Base-by-base conservation (phyloP, 1,139 yeast species). In the Lodderomyces beijingensis region DNA sequence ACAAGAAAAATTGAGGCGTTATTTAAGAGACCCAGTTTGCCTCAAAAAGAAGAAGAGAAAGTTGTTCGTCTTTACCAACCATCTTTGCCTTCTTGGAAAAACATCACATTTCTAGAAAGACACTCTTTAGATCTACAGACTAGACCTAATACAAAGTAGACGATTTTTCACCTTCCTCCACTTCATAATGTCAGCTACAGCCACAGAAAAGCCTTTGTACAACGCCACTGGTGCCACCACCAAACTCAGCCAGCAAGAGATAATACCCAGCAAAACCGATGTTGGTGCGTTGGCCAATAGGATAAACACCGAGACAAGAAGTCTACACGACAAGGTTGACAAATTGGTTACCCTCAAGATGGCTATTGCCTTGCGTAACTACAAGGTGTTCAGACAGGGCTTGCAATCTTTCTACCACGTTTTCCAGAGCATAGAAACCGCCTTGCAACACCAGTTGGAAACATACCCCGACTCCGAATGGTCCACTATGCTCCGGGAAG, bases 231-330 rank as follows among this genome's bases (percentile, higher is more conserved):
- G 59, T 30, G 57, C 64, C 28, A 57, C 59, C 32, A 52, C 67
- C 40, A 74, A 65, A 43, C 55, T 73, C 35, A 55, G 65, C 19
- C 82, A 73, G 49, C 62, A 63, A 33, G 87, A 79, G 48, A 72
- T 79, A 30, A 68, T 85, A 28, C 94, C 95, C 1, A 68, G 77
- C 14, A 80, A 80, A 38, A 71, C 74, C 21, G 95, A 85, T 51
- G 61, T 79, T 15, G 94, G 91, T 25, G 94, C 95, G 5, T 65
- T 85, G 35, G 94, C 79, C 35, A 85, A 85, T 68, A 65, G 95
- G 51, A 85, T 85, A 49, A 85, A 85, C 55, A 50, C 55, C 28
- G 80, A 76, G 49, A 85, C 94, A 2, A 69, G 79, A 44, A 56
- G 65, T 19, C 67, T 70, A 30, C 95, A 85, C 60, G 77, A 80